Conservation (phyloP, 805 yeast species). For the Starmerella sp. region DNA sequence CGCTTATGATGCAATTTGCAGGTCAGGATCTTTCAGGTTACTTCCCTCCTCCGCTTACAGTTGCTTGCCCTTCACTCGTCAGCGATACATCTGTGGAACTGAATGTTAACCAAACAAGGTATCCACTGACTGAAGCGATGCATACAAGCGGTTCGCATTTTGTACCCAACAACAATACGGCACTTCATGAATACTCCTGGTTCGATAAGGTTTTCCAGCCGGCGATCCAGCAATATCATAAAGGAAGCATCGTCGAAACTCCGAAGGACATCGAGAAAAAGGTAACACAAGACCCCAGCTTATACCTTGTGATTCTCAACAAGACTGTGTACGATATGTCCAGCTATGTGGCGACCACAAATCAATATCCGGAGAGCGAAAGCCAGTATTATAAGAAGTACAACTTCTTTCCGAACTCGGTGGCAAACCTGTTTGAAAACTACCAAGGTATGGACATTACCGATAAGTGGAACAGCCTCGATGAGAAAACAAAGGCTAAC, state of each 20-base stretch:
- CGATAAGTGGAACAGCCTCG: slow-evolving; percentile 23
- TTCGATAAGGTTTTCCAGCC: slow-evolving; percentile 30
- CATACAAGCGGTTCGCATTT: slow-evolving; percentile 29
- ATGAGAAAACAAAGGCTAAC: slow-evolving; percentile 23
- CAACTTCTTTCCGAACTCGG: slow-evolving; percentile 29
- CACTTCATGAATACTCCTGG: slow-evolving; percentile 31
- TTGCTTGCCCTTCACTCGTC: slow-evolving; percentile 33
- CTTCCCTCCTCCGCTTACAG: slow-evolving; percentile 34
- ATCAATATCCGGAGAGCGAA: slow-evolving; percentile 21
- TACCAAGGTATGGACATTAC: slow-evolving; percentile 32
- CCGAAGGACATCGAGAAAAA: slow-evolving; percentile 23
- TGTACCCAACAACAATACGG: slow-evolving; percentile 26
- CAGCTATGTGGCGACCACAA: slow-evolving; percentile 29
- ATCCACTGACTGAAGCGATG: slow-evolving; percentile 24
- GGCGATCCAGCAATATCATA: slow-evolving; percentile 27
- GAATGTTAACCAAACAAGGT: slow-evolving; percentile 26
- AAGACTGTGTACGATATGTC: slow-evolving; percentile 32
- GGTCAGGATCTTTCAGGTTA: slow-evolving; percentile 33
- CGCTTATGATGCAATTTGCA: slow-evolving; percentile 31
- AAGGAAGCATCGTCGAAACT: slow-evolving; percentile 31
- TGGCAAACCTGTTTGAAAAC: slow-evolving; percentile 27
- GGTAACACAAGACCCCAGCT: slow-evolving; percentile 19
- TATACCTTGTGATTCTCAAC: slow-evolving; percentile 28
- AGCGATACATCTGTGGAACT: slow-evolving; percentile 26
- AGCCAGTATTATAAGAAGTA: slow-evolving; percentile 24